These are phyloP conservation scores for Knufia fluminis DNA, from an alignment of 2,329 filamentous ascomycete species.

Conservation along the genomic window DNA sequence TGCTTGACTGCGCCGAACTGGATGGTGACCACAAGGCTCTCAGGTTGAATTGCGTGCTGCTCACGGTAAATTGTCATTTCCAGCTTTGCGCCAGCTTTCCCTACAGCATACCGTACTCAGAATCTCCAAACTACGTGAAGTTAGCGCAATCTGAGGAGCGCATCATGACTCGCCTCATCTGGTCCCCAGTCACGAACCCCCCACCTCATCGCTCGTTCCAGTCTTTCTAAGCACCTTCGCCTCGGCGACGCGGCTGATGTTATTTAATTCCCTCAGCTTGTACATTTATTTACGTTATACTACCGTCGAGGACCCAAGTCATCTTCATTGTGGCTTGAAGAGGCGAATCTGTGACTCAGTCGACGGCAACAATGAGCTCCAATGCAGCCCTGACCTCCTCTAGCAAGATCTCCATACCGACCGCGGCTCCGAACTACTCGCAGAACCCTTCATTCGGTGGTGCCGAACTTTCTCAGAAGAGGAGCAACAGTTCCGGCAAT, in stretches of 20 bases:
- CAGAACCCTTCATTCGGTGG: constrained; percentile 13
- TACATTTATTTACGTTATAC: not conserved
- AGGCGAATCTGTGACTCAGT: constrained; percentile 9
- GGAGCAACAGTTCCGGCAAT: constrained; percentile 34
- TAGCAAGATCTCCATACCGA: constrained; percentile 17
- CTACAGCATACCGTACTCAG: too few relatives aligned
- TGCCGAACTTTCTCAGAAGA: constrained; percentile 22
- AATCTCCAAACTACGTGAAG: too few relatives aligned
- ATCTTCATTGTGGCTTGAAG: constrained; percentile 17
- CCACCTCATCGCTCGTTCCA: not conserved
- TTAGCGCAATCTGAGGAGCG: too few relatives aligned
- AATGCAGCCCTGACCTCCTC: constrained; percentile 18
- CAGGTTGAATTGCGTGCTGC: too few relatives aligned
- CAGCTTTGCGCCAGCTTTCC: too few relatives aligned
- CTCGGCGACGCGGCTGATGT: constrained; percentile 16
- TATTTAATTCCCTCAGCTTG: not conserved
- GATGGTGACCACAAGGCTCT: too few relatives aligned
- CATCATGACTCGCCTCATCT: not conserved
- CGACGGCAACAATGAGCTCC: constrained; percentile 6
- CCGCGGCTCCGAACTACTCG: constrained; percentile 16
- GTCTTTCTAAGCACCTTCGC: constrained; percentile 11
- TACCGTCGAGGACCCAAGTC: constrained; percentile 20
- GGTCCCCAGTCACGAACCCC: not conserved
- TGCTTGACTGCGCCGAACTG: not conserved
- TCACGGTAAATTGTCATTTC: too few relatives aligned